Conservation (phyloP, 345 rosid species). For the Geranium brycei region DNA sequence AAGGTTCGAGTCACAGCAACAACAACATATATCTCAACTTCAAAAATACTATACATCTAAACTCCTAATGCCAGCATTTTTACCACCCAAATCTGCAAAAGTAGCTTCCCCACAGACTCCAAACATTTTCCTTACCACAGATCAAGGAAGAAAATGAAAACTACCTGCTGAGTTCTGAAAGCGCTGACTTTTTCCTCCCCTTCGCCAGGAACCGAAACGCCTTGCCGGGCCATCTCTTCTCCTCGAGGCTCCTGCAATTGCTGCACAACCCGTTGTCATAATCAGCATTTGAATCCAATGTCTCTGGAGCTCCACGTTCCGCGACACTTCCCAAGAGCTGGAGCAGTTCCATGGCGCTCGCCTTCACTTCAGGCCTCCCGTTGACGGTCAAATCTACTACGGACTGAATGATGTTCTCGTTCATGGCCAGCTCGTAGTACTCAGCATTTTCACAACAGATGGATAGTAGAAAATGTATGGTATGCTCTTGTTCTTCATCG, state of each 20-base stretch:
- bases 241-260: not conserved
- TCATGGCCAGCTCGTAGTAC: not conserved
- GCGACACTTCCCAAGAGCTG: not conserved
- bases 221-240: not conserved
- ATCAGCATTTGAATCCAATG: too few species aligned
- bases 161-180: not conserved
- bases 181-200: not conserved
- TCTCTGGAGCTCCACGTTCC: too few species aligned
- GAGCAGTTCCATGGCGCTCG: not conserved
- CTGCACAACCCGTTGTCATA: too few species aligned
- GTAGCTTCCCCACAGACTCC: too few species aligned
- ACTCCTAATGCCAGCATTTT: too few species aligned
- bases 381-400: not conserved
- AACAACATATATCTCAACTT: too few species aligned
- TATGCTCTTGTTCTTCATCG: constrained; percentile 18
- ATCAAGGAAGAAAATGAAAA: too few species aligned
- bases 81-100: too few species aligned
- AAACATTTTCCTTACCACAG: not conserved
- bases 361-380: not conserved
- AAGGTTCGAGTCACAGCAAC: too few species aligned
- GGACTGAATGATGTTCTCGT: not conserved
- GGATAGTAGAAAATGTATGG: not conserved
- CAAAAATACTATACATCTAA: too few species aligned
- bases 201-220: not conserved
- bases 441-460: not conserved